Conservation (phyloP, 164 flowering plant genomes). For the Magnolia changhungtana region DNA sequence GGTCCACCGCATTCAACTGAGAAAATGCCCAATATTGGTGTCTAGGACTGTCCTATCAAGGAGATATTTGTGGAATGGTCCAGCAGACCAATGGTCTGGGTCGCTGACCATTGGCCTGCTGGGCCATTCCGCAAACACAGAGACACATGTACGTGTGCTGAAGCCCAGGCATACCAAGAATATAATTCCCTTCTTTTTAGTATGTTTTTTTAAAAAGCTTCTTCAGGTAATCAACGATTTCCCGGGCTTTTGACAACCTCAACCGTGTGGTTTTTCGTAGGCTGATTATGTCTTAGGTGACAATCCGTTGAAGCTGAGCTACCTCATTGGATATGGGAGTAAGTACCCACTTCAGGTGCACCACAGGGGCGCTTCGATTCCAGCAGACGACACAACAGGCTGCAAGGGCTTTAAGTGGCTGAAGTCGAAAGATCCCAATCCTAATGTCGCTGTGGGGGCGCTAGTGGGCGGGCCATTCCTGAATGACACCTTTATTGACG, state of each 20-base stretch:
- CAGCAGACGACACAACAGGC: conserved; percentile 50
- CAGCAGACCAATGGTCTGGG: too few relatives aligned
- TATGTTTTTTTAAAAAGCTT: not conserved
- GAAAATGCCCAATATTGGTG: too few relatives aligned
- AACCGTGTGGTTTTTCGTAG: conserved; percentile 27
- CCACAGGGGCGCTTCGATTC: conserved; percentile 97
- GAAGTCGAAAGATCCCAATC: conserved; percentile 57
- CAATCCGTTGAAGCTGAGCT: conserved; percentile 82
- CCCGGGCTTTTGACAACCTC: not conserved
- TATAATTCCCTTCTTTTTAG: not conserved
- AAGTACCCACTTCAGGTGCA: conserved; percentile 75
- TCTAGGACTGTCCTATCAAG: too few relatives aligned
- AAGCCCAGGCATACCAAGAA: not conserved
- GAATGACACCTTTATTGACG: conserved; percentile 66
- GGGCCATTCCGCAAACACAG: too few relatives aligned
- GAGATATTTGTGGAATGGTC: too few relatives aligned
- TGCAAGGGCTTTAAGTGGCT: conserved; percentile 80
- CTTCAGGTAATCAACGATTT: not conserved
- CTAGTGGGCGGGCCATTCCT: conserved; percentile 88
- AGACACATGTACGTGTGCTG: too few relatives aligned
- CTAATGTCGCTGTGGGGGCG: conserved; percentile 76
- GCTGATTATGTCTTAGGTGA: conserved; percentile 88
- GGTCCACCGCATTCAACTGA: too few relatives aligned
- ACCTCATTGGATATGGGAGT: conserved; percentile 80
- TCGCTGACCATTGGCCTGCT: too few relatives aligned